Evolutionary conservation across 208 protist species (phyloP).

Genomic region (Trypanosomatidae sp.): DNA sequence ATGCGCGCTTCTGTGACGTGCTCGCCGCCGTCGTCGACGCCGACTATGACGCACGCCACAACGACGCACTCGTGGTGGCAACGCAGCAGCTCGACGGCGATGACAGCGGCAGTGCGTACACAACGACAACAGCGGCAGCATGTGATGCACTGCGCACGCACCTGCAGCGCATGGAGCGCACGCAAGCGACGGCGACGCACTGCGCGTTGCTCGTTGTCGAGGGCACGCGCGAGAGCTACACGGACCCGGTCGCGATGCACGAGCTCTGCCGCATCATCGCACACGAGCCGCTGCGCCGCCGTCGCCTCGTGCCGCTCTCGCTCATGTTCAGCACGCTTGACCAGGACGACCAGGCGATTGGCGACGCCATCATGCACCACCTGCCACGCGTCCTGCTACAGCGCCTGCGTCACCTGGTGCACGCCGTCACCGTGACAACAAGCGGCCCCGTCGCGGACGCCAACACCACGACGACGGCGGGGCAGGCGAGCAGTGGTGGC

Average conservation of each 20-base stretch:
- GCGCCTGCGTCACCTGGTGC: conserved; percentile 47
- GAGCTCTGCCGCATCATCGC: conserved; percentile 61
- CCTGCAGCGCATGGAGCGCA: conserved; percentile 18
- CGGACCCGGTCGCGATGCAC: conserved; percentile 57
- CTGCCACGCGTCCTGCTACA: conserved; percentile 48
- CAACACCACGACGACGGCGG: neutral
- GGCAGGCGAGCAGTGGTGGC: neutral
- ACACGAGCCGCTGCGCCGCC: conserved; percentile 42
- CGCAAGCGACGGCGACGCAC: conserved; percentile 38
- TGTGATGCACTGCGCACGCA: neutral
- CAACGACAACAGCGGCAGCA: no score
- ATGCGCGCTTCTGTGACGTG: conserved; percentile 65
- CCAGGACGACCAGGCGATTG: conserved; percentile 62
- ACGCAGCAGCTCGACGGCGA: no score
- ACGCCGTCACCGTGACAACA: conserved; percentile 8
- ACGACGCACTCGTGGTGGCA: neutral
- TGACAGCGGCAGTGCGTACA: no score
- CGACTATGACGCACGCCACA: conserved; percentile 12
- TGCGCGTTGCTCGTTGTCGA: conserved; percentile 57
- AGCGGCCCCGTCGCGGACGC: neutral
- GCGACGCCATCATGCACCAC: conserved; percentile 36
- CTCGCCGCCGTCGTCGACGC: conserved; percentile 48
- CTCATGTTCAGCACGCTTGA: conserved; percentile 76
- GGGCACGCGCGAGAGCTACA: conserved; percentile 68
- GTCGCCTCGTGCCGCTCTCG: conserved; percentile 58